Percentiles rank a stretch among this genome's conserved stretches.
Conservation (phyloP, 2,329 filamentous ascomycete genomes). For the Fusarium continuum region DNA sequence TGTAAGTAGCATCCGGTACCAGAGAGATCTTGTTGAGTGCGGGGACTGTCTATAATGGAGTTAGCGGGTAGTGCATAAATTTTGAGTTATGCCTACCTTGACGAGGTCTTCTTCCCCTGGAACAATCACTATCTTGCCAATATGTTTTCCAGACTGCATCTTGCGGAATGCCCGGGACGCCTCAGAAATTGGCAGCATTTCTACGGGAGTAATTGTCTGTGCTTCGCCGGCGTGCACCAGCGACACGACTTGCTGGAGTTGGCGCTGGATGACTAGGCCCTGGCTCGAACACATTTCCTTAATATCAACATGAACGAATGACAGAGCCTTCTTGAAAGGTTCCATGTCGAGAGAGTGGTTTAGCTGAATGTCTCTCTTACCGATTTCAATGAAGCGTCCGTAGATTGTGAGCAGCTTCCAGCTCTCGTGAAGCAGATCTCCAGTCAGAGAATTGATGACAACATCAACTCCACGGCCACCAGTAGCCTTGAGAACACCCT, state of each 20-base stretch:
- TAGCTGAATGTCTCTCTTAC: constrained; percentile 43
- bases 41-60: too few species aligned
- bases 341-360: constrained; percentile 43
- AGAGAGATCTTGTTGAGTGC: background rate
- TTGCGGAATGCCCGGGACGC: background rate
- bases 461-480: constrained; percentile 45
- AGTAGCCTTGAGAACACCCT: constrained; percentile 21
- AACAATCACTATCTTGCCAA: background rate
- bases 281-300: background rate
- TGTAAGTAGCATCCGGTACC: background rate
- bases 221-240: background rate
- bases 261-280: background rate
- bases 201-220: background rate
- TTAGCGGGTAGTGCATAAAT: background rate
- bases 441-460: constrained; percentile 45
- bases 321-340: constrained; percentile 42
- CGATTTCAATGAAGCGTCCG: constrained; percentile 50
- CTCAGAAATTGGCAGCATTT: background rate
- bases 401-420: constrained; percentile 47
- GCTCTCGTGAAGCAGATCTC: constrained; percentile 43
- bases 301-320: constrained; percentile 21
- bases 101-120: background rate
- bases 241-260: background rate
- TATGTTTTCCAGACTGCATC: background rate
- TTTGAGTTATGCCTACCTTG: background rate